phyloP scores from a whole-genome alignment of 2,329 filamentous ascomycete genomes.

The Pseudocercospora musae region DNA sequence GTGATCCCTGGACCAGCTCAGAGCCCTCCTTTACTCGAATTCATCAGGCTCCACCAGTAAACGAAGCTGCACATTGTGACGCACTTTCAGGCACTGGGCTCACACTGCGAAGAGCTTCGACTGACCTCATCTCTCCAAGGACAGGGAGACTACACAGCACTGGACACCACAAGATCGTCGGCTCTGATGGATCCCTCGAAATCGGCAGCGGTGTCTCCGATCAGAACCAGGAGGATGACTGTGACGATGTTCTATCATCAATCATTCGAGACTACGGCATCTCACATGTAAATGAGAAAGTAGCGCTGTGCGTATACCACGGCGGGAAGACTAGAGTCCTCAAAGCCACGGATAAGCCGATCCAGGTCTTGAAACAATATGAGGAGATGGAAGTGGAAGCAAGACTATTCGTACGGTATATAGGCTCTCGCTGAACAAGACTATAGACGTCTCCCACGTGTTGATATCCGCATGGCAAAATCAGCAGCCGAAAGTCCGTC shows the following conservation, averaged over 20 bases:
- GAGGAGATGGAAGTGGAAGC: conserved; percentile 3
- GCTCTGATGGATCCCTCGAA: conserved; percentile 1
- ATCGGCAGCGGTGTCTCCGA: not conserved
- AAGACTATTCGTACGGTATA: not conserved
- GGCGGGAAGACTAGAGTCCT: conserved; percentile 1
- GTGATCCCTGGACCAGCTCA: not conserved
- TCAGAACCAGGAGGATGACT: not conserved
- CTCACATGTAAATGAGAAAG: not conserved
- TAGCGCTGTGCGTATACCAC: not conserved
- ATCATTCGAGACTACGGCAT: not conserved
- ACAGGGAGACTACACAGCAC: conserved; percentile 4
- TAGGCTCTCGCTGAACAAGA: no score
- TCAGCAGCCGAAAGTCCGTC: no score
- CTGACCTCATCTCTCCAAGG: conserved; percentile 8
- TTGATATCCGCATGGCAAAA: no score
- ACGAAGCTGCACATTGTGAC: not conserved
- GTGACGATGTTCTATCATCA: not conserved
- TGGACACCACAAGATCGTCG: not conserved
- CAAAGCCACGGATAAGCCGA: not conserved
- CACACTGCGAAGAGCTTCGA: not conserved
- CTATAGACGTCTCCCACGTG: no score
- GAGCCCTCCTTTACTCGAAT: not conserved
- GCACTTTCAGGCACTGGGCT: not conserved
- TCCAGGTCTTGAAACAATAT: not conserved
- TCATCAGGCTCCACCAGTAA: not conserved